Evolutionary conservation across 495 filamentous ascomycete species (phyloP), one percentile per base, ranked within the genome.

Genomic region (Neohortaea acidophila): DNA sequence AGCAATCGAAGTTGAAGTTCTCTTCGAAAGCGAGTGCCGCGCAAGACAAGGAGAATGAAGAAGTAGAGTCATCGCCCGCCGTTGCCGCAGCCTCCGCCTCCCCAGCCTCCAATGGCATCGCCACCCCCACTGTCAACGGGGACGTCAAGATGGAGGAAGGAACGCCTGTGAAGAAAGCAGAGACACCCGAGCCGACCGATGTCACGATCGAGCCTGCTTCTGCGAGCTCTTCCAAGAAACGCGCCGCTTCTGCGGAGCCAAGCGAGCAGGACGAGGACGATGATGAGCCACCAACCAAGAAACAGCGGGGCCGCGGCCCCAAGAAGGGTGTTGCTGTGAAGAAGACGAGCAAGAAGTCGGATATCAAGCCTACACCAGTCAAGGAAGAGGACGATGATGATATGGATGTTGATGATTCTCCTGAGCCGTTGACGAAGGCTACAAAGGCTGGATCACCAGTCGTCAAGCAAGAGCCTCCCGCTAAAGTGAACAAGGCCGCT

Each of bases 1-100:
- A 80, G 56, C 84, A 92, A 58, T 75, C 81, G 2, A 53, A 46
- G 36, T 23, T 53, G n/a, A 40, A 36, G 31, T 52, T 52, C 39
- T 50, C 43, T 3, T 43, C 43, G 1, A 53, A 52, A 30, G 36
- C 46, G 23, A 13, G 11, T 41, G 41, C 52, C 19, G 44, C 47
- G 22, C 32, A 39, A 9, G 35, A 43, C 27, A 54, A 58, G 20
- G 34, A 64, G 33, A 55, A 59, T 32, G 52, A 58, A 11, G 57
- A 55, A n/a, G 53, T 44, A 13, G 55, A 49, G 9, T 51, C 52
- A 4, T 44, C 44, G 0, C 53, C 57, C 15, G 41, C 48, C 33
- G 45, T 41, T 4, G 41, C 47, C 44, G 36, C 50, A 3, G 49
- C 35, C 12, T 49, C 37, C 23, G 28, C 31, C 32, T 53, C 57